Percentiles rank a stretch among this genome's conserved stretches.
Evolutionary conservation across 345 rosid genomes (phyloP).

Genomic region (Lagerstroemia speciosa): DNA sequence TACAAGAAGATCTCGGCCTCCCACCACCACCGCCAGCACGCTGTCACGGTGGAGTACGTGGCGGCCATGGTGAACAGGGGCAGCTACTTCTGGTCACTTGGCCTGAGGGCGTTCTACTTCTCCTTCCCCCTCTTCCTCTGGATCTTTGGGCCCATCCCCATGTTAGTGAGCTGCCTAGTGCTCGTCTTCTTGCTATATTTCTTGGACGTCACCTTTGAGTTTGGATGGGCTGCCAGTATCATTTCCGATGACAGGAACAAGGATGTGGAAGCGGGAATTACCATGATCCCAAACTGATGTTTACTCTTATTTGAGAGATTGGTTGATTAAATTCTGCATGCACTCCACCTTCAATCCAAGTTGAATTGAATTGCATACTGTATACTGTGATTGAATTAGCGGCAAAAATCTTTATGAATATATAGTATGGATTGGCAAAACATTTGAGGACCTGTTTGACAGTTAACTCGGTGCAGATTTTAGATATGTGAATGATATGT

Average conservation of each 20-base stretch:
- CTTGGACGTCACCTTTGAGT: constrained; percentile 34
- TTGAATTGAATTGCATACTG: too few species aligned
- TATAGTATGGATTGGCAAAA: too few species aligned
- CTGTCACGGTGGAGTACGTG: constrained; percentile 50
- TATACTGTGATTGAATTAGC: too few species aligned
- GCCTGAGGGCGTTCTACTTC: constrained; percentile 81
- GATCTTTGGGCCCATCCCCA: constrained; percentile 84
- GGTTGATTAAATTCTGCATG: too few species aligned
- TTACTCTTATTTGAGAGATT: too few species aligned
- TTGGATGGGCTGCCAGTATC: constrained; percentile 12
- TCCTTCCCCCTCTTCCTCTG: constrained; percentile 78
- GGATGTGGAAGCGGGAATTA: constrained; percentile 24
- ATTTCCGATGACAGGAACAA: constrained; percentile 10
- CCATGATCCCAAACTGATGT: background rate
- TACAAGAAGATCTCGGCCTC: constrained; percentile 35
- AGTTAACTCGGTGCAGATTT: too few species aligned
- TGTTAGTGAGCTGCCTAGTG: constrained; percentile 49
- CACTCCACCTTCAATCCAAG: too few species aligned
- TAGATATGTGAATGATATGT: too few species aligned
- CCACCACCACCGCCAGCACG: constrained; percentile 21
- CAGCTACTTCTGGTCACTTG: constrained; percentile 89
- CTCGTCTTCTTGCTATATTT: constrained; percentile 57
- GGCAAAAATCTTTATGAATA: too few species aligned
- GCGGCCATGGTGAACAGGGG: constrained; percentile 61
- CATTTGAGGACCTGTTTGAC: too few species aligned